A percentile compares a stretch with the other conserved stretches of the same genome.
phyloP scores from a whole-genome alignment of 225 moss, liverwort and hornwort genomes.

The Takakia lepidozioides region DNA sequence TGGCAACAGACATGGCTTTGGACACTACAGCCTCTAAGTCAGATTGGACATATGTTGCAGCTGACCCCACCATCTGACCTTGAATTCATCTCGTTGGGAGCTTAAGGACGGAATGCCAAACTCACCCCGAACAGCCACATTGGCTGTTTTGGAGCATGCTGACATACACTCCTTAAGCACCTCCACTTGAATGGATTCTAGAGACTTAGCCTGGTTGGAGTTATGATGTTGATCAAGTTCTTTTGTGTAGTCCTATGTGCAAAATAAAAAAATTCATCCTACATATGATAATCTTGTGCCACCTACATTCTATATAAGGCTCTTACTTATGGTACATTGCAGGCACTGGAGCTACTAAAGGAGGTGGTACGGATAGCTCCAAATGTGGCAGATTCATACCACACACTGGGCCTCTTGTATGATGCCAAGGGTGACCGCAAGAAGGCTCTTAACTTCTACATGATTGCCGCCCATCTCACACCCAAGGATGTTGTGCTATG shows the following conservation, averaged over 20 bases:
- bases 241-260: neutral
- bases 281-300: neutral
- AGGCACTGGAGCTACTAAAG: constrained; percentile 86
- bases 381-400: constrained; percentile 96
- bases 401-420: constrained; percentile 87
- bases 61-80: too few species aligned
- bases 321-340: constrained; percentile 23
- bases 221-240: too few species aligned
- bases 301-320: constrained; percentile 1
- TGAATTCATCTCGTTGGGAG: too few species aligned
- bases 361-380: constrained; percentile 94
- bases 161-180: too few species aligned
- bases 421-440: constrained; percentile 97
- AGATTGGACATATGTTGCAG: too few species aligned
- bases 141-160: too few species aligned
- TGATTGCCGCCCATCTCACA: constrained; percentile 97
- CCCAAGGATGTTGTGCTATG: constrained; percentile 91
- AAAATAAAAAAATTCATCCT: neutral
- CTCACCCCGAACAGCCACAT: too few species aligned
- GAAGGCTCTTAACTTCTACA: constrained; percentile 95
- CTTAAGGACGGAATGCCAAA: too few species aligned
- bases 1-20: too few species aligned
- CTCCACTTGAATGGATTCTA: too few species aligned
- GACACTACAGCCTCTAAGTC: too few species aligned
- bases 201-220: too few species aligned